Percentiles rank a stretch among this genome's conserved stretches.
These are phyloP conservation scores for Phanerochaete sordida DNA, from an alignment of 768 basidiomycete genomes.

Conservation along the genomic window DNA sequence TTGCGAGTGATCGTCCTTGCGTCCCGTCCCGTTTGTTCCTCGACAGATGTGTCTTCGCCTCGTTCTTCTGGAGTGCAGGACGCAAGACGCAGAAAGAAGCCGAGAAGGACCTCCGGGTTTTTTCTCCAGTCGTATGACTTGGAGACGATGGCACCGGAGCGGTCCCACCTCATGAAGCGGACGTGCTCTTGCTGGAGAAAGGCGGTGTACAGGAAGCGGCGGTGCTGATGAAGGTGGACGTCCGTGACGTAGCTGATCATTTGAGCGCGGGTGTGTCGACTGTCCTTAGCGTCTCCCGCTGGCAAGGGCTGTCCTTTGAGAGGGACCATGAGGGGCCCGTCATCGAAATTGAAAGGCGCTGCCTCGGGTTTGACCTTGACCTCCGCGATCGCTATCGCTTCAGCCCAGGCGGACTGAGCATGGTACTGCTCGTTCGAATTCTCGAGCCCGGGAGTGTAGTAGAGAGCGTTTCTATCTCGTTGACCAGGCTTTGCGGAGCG, in stretches of 20 bases:
- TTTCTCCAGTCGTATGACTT: constrained; percentile 20
- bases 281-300: no score
- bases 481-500: no score
- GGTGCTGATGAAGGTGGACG: constrained; percentile 22
- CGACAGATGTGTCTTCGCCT: constrained; percentile 1
- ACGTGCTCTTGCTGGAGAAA: constrained; percentile 22
- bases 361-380: no score
- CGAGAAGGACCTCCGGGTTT: not conserved
- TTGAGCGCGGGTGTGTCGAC: constrained; percentile 10
- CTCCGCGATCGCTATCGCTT: no score
- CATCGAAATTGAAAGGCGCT: no score
- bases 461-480: no score
- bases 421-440: no score
- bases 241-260: constrained; percentile 10
- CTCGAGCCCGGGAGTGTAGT: no score
- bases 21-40: not conserved
- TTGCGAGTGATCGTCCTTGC: not conserved
- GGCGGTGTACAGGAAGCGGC: constrained; percentile 25
- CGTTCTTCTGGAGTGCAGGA: not conserved
- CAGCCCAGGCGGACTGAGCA: no score
- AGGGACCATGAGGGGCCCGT: no score
- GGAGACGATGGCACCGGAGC: constrained; percentile 30
- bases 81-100: not conserved
- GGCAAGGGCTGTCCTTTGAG: no score
- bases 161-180: constrained; percentile 32